Conservation (phyloP, 768 basidiomycete genomes). For the Boletus sp. region DNA sequence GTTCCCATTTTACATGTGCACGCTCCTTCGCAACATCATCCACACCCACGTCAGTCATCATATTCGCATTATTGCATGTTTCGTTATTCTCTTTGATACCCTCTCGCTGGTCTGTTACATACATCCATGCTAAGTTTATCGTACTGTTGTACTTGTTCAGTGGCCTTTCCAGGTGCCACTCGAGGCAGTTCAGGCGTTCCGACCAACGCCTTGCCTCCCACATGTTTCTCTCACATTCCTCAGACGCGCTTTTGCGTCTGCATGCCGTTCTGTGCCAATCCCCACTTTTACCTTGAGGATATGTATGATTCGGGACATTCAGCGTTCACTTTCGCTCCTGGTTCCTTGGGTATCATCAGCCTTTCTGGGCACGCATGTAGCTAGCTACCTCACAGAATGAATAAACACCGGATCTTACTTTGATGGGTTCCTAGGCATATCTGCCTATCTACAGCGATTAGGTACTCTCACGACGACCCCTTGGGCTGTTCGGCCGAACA, state of each 20-base stretch:
- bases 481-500: not conserved
- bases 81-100: conserved; percentile 9
- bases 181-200: conserved; percentile 2
- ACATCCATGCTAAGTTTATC: conserved; percentile 11
- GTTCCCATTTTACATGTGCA: conserved; percentile 15
- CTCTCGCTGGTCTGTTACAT: conserved; percentile 4
- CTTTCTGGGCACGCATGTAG: not conserved
- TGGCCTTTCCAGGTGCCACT: conserved; percentile 8
- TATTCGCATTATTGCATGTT: conserved; percentile 17
- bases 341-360: not conserved
- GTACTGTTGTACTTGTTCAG: conserved; percentile 3
- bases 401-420: conserved; percentile 7
- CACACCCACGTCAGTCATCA: conserved; percentile 11
- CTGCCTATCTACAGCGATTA: not conserved
- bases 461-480: not conserved
- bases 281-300: not conserved
- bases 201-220: not conserved
- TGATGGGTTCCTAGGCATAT: not conserved
- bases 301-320: conserved; percentile 12
- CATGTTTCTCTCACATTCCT: not conserved
- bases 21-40: conserved; percentile 18
- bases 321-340: not conserved
- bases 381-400: not conserved
- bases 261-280: not conserved
- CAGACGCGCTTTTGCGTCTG: conserved; percentile 2